Percentiles rank a stretch among this genome's conserved stretches.
phyloP scores from a whole-genome alignment of 73 alveolate species.

The Tetrahymena elliotti region DNA sequence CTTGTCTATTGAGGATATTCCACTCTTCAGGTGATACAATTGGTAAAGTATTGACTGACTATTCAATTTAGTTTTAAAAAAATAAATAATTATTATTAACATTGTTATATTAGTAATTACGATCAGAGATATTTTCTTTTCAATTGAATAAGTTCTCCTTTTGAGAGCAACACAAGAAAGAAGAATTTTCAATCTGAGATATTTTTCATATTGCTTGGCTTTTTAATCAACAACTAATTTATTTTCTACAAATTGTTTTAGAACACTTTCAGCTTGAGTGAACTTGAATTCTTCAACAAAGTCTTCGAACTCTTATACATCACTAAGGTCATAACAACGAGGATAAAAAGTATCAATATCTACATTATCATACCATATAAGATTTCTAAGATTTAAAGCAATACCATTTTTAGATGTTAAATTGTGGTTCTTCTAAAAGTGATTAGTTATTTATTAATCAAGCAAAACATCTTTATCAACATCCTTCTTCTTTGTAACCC shows the following conservation, averaged over 20 bases:
- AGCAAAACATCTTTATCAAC: constrained; percentile 1
- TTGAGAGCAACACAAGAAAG: not conserved
- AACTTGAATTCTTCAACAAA: constrained; percentile 37
- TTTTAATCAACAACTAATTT: not conserved
- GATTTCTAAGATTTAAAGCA: constrained; percentile 28
- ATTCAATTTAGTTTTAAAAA: not conserved
- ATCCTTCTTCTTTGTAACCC: constrained; percentile 16
- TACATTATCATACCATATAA: not conserved
- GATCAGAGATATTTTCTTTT: not conserved
- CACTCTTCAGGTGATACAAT: constrained; percentile 19
- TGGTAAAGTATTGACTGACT: not conserved
- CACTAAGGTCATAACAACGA: constrained; percentile 40
- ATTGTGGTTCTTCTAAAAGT: constrained; percentile 5
- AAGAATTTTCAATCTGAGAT: not conserved
- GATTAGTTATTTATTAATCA: not conserved
- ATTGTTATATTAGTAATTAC: not conserved
- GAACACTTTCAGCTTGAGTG: constrained; percentile 19
- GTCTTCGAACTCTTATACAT: constrained; percentile 32
- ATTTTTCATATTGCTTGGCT: not conserved
- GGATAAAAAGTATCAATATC: constrained; percentile 27
- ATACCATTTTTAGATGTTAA: constrained; percentile 26
- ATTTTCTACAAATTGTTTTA: not conserved
- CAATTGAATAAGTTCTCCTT: not conserved
- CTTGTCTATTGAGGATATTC: not conserved
- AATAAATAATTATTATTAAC: not conserved